These are phyloP conservation scores for Bimuria novae-zelandiae DNA, from an alignment of 2,329 filamentous ascomycete genomes.

Conservation along the genomic window DNA sequence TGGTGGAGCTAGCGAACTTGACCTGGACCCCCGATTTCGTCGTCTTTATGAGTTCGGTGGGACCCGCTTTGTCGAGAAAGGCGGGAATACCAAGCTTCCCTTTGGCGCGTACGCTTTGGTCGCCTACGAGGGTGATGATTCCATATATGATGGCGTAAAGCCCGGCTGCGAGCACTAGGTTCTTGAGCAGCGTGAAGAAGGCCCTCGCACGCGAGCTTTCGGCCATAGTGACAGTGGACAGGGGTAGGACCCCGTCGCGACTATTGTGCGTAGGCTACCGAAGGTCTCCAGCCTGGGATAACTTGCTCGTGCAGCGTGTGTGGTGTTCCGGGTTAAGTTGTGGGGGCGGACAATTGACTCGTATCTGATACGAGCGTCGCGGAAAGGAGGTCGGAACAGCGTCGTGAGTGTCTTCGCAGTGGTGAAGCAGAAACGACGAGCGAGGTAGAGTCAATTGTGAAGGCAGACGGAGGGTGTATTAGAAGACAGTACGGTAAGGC, in stretches of 20 bases:
- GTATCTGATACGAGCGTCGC: neutral
- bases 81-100: conserved; percentile 50
- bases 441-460: neutral
- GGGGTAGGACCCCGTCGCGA: conserved; percentile 26
- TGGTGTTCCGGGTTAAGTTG: neutral
- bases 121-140: conserved; percentile 48
- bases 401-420: neutral
- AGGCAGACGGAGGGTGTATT: neutral
- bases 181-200: conserved; percentile 48
- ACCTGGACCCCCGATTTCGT: conserved; percentile 48
- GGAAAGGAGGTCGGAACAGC: conserved; percentile 4
- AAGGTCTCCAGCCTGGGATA: conserved; percentile 13
- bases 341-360: neutral
- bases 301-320: neutral
- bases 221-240: conserved; percentile 34
- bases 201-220: conserved; percentile 38
- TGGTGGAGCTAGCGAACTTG: conserved; percentile 49
- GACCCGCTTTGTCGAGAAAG: conserved; percentile 48
- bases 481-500: conserved; percentile 6
- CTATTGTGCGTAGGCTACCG: conserved; percentile 12
- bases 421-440: neutral
- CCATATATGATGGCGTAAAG: conserved; percentile 50
- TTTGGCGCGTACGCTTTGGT: conserved; percentile 45
- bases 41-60: conserved; percentile 48
- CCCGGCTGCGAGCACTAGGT: conserved; percentile 49